These are phyloP conservation scores for Chloris gayana DNA, from an alignment of 176 grass and related monocot genomes.

Conservation along the genomic window DNA sequence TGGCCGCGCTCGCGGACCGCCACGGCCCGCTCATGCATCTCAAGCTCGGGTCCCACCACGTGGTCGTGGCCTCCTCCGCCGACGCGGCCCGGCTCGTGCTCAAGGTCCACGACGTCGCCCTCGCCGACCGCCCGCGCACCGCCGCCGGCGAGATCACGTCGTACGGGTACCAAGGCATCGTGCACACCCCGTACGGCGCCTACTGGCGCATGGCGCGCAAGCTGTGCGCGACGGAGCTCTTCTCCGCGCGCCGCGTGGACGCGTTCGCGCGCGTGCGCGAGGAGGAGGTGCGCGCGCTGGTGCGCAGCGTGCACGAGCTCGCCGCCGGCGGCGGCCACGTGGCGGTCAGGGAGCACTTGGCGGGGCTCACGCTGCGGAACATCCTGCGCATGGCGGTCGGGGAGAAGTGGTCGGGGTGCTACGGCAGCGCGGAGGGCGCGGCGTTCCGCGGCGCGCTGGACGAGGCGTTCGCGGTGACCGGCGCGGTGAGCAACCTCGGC, in stretches of 20 bases:
- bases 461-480: constrained; percentile 62
- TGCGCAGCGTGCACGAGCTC: constrained; percentile 11
- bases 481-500: constrained; percentile 52
- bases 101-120: constrained; percentile 63
- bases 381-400: constrained; percentile 65
- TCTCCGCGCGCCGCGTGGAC: constrained; percentile 51
- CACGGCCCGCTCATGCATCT: constrained; percentile 70
- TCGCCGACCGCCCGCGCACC: constrained; percentile 53
- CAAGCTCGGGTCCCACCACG: constrained; percentile 57
- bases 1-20: constrained; percentile 46
- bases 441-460: constrained; percentile 60
- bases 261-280: constrained; percentile 52
- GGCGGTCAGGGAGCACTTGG: constrained; percentile 47
- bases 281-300: constrained; percentile 45
- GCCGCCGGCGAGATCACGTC: constrained; percentile 46
- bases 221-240: constrained; percentile 68
- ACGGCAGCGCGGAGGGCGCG: constrained; percentile 46
- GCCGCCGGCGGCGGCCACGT: neutral
- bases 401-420: constrained; percentile 43
- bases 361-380: constrained; percentile 46
- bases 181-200: constrained; percentile 60
- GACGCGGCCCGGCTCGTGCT: constrained; percentile 55
- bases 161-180: constrained; percentile 62
- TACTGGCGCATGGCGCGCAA: constrained; percentile 66
- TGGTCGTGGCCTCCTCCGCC: constrained; percentile 65